phyloP scores from a whole-genome alignment of 345 rosid genomes.

The Excoecaria cochinchinensis region DNA sequence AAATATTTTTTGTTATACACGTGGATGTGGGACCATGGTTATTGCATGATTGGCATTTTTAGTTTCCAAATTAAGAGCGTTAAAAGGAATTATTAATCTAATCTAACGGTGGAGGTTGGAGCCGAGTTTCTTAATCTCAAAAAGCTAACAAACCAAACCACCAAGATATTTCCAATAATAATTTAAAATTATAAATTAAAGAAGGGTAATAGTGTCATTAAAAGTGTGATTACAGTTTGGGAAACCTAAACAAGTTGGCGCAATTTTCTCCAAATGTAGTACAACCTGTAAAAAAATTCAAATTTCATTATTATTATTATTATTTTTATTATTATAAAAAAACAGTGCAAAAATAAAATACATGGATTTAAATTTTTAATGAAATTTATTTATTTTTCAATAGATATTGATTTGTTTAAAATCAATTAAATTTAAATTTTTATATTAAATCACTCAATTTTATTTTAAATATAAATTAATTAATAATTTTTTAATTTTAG shows the following conservation, averaged over 20 bases:
- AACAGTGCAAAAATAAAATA: too few species aligned
- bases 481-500: too few species aligned
- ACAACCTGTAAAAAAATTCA: neutral
- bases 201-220: conserved; percentile 1
- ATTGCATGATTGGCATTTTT: neutral
- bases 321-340: too few species aligned
- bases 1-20: neutral
- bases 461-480: too few species aligned
- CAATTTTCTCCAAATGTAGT: conserved; percentile 13
- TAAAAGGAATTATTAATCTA: neutral
- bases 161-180: conserved; percentile 3
- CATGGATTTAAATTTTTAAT: too few species aligned
- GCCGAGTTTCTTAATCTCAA: neutral
- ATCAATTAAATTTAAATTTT: too few species aligned
- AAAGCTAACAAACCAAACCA: neutral
- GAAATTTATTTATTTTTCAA: too few species aligned
- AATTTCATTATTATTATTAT: neutral
- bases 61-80: neutral
- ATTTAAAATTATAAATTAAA: too few species aligned
- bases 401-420: too few species aligned
- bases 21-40: neutral
- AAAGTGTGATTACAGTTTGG: neutral
- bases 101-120: neutral
- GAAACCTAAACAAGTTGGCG: conserved; percentile 15
- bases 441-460: too few species aligned